phyloP scores from a whole-genome alignment of 2,329 filamentous ascomycete species.

The Blastomyces parvus region DNA sequence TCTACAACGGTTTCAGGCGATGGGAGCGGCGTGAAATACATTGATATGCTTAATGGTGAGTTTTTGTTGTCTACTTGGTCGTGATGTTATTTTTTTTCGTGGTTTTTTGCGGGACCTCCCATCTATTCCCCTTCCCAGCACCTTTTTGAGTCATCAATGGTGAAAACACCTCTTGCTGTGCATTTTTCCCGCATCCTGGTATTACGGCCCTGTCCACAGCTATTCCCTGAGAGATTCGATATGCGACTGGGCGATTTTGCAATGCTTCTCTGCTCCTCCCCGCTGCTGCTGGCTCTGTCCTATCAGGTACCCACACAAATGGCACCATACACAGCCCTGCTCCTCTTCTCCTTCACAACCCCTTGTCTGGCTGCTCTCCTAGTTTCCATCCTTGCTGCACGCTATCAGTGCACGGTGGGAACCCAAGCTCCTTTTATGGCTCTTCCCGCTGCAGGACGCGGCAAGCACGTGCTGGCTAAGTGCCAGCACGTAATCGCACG shows the following conservation, averaged over 20 bases:
- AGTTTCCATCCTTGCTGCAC: neutral
- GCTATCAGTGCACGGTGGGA: neutral
- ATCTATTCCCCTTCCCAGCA: neutral
- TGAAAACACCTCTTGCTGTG: too few relatives aligned
- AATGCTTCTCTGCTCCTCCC: neutral
- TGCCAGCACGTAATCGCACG: constrained; percentile 14
- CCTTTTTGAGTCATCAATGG: neutral
- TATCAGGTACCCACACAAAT: neutral
- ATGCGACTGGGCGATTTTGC: neutral
- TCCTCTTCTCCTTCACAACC: neutral
- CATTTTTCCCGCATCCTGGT: neutral
- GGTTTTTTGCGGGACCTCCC: neutral
- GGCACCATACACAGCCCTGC: neutral
- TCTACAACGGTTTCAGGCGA: neutral
- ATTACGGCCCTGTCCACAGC: neutral
- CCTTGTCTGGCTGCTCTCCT: neutral
- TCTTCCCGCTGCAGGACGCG: neutral
- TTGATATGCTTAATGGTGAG: constrained; percentile 37
- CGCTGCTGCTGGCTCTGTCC: neutral
- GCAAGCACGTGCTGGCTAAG: constrained; percentile 4
- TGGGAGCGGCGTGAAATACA: constrained; percentile 30
- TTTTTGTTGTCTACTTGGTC: constrained; percentile 11
- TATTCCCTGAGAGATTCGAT: neutral
- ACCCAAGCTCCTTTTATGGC: constrained; percentile 2
- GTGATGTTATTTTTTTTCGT: constrained; percentile 5